Base-by-base conservation (phyloP, 1,139 yeast species). In the Diutina catenulata region DNA sequence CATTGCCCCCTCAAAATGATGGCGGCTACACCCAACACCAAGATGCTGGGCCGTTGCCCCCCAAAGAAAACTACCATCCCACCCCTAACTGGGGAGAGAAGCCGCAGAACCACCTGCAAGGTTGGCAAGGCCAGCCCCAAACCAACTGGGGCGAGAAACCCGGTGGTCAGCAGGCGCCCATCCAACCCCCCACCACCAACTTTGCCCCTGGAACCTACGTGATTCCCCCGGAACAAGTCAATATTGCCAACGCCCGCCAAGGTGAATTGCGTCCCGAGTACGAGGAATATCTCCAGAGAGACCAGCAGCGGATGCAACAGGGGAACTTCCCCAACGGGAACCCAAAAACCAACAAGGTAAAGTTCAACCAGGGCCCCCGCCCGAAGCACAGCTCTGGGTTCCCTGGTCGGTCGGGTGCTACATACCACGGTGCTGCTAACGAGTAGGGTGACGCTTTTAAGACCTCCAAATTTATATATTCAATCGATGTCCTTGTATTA, bases 391-490 rank as follows among this genome's bases (percentile, higher is more conserved):
- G 64, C 8, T 50, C 55, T 9, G 49, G 50, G 4, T 66, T 65
- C 38, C 71, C 72, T 2, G 72, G 72, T 1, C 31, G 43, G 19
- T 43, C 57, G 22, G 68, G 68, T 2, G 65, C 60, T 6, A 60
- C 64, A 2, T 66, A 66, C 44, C 57, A 61, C 41, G 51, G 54
- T 40, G 64, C 67, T 27, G 69, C 70, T 3, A 62, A 59, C 38
- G 49, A 48, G 38, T 55, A 46, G 24, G 10, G 7, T 10, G 10
- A 10, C 10, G 24, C 24, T 22, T 8, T 22, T n/a, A n/a, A n/a
- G n/a, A n/a, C n/a, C n/a, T n/a, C n/a, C n/a, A n/a, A n/a, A n/a
- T n/a, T n/a, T n/a, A n/a, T n/a, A n/a, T n/a, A n/a, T n/a, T n/a
- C n/a, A n/a, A n/a, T n/a, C n/a, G n/a, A n/a, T n/a, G n/a, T n/a